Evolutionary conservation across 257 asterid genomes (phyloP).

Genomic region (Misopates orontium): DNA sequence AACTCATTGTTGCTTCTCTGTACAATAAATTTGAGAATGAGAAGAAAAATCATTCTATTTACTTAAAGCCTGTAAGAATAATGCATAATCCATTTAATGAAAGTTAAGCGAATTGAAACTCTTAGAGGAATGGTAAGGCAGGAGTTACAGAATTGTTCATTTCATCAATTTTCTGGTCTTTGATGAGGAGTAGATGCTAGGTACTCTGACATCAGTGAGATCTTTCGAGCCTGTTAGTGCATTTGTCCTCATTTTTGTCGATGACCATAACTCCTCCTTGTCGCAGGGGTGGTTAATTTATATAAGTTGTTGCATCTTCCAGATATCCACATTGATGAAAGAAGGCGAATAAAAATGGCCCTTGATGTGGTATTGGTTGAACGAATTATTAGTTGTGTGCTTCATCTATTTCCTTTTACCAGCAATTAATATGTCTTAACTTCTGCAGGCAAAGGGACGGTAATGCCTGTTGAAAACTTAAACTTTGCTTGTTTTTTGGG

Average conservation of each 20-base stretch:
- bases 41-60: too few species aligned
- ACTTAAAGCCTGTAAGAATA: neutral
- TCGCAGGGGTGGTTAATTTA: slow-evolving; percentile 95
- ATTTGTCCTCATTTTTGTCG: neutral
- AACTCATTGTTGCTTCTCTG: too few species aligned
- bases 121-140: too few species aligned
- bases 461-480: slow-evolving; percentile 39
- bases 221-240: slow-evolving; percentile 5
- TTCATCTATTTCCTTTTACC: too few species aligned
- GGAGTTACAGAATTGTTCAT: neutral
- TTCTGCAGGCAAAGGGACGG: slow-evolving; percentile 97
- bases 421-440: slow-evolving; percentile 17
- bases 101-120: too few species aligned
- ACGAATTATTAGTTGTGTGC: too few species aligned
- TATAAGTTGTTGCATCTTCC: slow-evolving; percentile 85
- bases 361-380: too few species aligned
- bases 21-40: too few species aligned
- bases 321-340: slow-evolving; percentile 75
- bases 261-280: slow-evolving; percentile 24
- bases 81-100: too few species aligned
- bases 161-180: neutral
- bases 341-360: slow-evolving; percentile 82
- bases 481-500: slow-evolving; percentile 5
- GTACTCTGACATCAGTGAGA: slow-evolving; percentile 9
- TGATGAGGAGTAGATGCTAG: neutral